Evolutionary conservation across 2,329 filamentous ascomycete genomes (phyloP).

Genomic region (Ilyonectria destructans): DNA sequence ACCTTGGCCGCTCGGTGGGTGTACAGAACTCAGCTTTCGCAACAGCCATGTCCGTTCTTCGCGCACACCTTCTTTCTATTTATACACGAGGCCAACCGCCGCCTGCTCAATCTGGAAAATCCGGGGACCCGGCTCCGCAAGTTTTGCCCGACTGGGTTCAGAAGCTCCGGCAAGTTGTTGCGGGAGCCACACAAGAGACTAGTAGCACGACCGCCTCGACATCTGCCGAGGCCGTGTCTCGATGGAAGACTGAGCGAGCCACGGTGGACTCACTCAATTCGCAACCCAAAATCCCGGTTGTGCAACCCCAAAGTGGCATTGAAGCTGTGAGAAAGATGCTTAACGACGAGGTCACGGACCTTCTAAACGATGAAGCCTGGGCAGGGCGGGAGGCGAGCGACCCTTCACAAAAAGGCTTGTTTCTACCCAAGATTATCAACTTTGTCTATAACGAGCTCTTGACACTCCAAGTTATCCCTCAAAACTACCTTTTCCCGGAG

Average conservation of each 20-base stretch:
- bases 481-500: background rate
- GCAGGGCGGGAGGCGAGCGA: background rate
- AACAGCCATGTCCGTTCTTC: background rate
- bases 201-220: too few species aligned
- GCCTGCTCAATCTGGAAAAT: background rate
- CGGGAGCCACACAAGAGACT: background rate
- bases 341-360: background rate
- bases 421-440: background rate
- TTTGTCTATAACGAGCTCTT: background rate
- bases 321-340: background rate
- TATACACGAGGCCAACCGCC: background rate
- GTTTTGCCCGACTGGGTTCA: background rate
- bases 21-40: background rate
- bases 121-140: background rate
- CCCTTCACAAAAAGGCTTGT: background rate
- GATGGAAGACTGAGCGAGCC: background rate
- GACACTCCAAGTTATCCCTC: background rate
- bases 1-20: background rate
- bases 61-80: background rate
- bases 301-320: background rate
- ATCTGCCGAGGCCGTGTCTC: background rate
- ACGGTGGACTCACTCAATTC: too few species aligned
- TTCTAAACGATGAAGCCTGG: background rate
- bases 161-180: background rate
- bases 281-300: background rate